Evolutionary conservation across 2,329 filamentous ascomycete genomes (phyloP).

Genomic region (Pseudohalonectria lignicola): DNA sequence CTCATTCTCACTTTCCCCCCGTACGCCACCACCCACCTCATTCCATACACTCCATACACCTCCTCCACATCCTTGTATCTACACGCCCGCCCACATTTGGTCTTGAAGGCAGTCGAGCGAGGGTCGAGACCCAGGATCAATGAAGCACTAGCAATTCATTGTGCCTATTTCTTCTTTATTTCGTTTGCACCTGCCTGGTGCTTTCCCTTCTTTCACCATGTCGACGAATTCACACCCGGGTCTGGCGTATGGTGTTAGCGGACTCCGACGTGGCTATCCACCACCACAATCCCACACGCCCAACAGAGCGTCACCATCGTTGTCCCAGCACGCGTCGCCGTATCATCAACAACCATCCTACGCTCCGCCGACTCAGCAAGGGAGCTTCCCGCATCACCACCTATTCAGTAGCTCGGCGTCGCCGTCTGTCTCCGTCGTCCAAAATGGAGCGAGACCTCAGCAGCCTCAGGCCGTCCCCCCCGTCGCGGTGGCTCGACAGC

Average conservation of each 20-base stretch:
- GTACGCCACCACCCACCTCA: slow-evolving; percentile 6
- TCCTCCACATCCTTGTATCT: slow-evolving; percentile 8
- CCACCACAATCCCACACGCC: slow-evolving; percentile 36
- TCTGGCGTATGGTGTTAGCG: slow-evolving; percentile 37
- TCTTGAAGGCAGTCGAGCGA: slow-evolving; percentile 7
- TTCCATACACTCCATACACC: slow-evolving; percentile 5
- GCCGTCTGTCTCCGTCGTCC: slow-evolving; percentile 34
- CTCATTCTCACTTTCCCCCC: too few species aligned
- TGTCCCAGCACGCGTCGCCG: slow-evolving; percentile 39
- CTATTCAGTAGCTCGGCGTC: slow-evolving; percentile 37
- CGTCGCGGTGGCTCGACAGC: slow-evolving; percentile 32
- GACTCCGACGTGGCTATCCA: slow-evolving; percentile 36
- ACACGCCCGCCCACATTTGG: slow-evolving; percentile 5
- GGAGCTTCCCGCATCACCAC: slow-evolving; percentile 22
- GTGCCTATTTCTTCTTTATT: slow-evolving; percentile 3
- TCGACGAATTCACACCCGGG: slow-evolving; percentile 38
- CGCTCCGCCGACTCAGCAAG: not conserved
- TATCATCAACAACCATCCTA: slow-evolving; percentile 26
- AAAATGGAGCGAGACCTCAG: slow-evolving; percentile 29
- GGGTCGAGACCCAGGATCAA: slow-evolving; percentile 12
- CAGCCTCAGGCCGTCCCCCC: slow-evolving; percentile 36
- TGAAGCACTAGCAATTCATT: slow-evolving; percentile 6
- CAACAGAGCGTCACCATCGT: slow-evolving; percentile 44
- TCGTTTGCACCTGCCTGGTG: slow-evolving; percentile 1
- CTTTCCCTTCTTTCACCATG: slow-evolving; percentile 10